Evolutionary conservation across 768 basidiomycete genomes (phyloP), one percentile per base, ranked within the genome.

Genomic region (Coprinellus aureogranulatus): DNA sequence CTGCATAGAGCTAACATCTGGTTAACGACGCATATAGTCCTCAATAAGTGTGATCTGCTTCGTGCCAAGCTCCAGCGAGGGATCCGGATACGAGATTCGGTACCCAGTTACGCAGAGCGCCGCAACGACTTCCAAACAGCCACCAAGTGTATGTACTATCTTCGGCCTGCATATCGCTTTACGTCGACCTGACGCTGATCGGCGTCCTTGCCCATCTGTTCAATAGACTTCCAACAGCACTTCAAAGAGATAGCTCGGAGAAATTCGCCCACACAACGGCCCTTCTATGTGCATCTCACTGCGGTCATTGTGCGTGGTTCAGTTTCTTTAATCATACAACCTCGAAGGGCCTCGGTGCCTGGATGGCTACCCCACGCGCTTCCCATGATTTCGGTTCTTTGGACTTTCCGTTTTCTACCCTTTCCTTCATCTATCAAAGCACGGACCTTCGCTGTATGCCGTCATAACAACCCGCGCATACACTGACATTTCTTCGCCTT

Each of bases 41-140:
- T 87, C 59, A 87, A 87, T 68, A 87, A 86, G 66, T 88, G 87
- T 53, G 88, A 90, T 65, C 74, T 91, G 41, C 76, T 92, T 0
- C 82, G 86, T 68, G 81, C 83, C 45, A 92, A 92, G 66, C 76
- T 92, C 16, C 80, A 80, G 64, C 76, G 85, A 31, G 90, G 90
- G 1, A 72, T 86, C 14, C 73, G 78, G 27, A 85, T 92, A 63
- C 78, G 77, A 40, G 85, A 90, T 61, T 84, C 81, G 22, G 85
- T 92, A 16, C 82, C 88, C 1, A 90, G 84, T 62, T 92, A 84
- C 62, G 87, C 86, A 2, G 85, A 89, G 56, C 76, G 89, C 53
- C 81, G 80, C 61, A 92, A 92, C 60, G 88, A 90, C 56, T 73
- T 84, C 0, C 65, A 77, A 14, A 88, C 87, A 4, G 90, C 84